Percentiles rank a stretch among this genome's conserved stretches.
Evolutionary conservation across 2,329 filamentous ascomycete genomes (phyloP).

Genomic region (Colletotrichum sp.): DNA sequence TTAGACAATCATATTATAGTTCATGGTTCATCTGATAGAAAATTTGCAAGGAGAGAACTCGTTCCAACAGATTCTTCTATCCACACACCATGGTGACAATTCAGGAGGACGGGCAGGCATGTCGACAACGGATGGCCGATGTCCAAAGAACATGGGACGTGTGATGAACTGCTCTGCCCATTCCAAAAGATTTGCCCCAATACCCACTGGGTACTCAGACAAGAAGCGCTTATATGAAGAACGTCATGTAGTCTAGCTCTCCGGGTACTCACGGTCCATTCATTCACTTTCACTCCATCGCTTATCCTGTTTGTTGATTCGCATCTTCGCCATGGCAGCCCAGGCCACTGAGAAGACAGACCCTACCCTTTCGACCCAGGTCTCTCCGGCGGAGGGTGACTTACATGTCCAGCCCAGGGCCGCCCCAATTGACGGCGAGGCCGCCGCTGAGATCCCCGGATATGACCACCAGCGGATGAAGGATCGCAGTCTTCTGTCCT

Average conservation of each 20-base stretch:
- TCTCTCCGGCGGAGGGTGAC: background rate
- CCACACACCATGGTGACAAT: background rate
- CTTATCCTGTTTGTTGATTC: background rate
- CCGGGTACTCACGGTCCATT: background rate
- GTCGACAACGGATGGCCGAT: background rate
- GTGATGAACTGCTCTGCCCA: background rate
- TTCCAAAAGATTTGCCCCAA: background rate
- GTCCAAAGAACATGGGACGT: background rate
- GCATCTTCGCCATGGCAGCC: background rate
- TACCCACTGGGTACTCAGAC: background rate
- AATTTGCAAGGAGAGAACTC: background rate
- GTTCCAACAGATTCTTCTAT: background rate
- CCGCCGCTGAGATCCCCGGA: background rate
- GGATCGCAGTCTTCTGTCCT: background rate
- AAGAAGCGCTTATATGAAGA: background rate
- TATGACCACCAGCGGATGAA: background rate
- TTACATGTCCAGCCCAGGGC: background rate
- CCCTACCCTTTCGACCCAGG: background rate
- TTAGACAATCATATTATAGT: background rate
- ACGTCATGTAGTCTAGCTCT: background rate
- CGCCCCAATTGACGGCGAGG: background rate
- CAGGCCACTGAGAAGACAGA: background rate
- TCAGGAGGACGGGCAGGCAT: background rate
- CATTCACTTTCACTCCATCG: background rate
- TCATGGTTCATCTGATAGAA: background rate